Percentiles rank a stretch among this genome's conserved stretches.
Evolutionary conservation across 306 rosid species (phyloP).

Genomic region (Rubus idaeus): DNA sequence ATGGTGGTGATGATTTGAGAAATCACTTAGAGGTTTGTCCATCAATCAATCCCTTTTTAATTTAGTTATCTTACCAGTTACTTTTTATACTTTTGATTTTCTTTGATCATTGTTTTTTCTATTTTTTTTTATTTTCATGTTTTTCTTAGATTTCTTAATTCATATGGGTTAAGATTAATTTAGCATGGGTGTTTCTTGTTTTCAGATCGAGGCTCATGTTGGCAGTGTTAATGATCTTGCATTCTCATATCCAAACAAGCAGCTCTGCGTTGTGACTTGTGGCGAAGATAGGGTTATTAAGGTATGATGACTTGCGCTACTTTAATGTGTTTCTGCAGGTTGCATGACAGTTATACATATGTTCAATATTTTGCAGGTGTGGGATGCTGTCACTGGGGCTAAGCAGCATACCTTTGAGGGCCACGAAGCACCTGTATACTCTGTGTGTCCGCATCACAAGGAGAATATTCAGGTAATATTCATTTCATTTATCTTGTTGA

Average conservation of each 20-base stretch:
- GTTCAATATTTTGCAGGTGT: constrained; percentile 61
- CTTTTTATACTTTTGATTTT: constrained; percentile 1
- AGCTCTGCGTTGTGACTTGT: constrained; percentile 85
- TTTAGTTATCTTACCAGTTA: constrained; percentile 20
- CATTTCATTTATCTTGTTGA: constrained; percentile 4
- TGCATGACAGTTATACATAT: constrained; percentile 17
- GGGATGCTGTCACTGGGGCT: constrained; percentile 89
- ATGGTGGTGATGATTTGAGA: constrained; percentile 81
- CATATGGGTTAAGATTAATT: constrained; percentile 1
- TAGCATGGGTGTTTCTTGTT: constrained; percentile 1
- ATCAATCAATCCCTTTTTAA: constrained; percentile 15
- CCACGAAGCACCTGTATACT: constrained; percentile 90
- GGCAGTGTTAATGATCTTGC: constrained; percentile 99
- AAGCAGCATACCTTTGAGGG: constrained; percentile 86
- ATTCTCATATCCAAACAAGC: constrained; percentile 95
- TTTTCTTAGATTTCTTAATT: background rate
- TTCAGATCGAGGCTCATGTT: constrained; percentile 92
- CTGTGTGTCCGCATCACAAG: constrained; percentile 97
- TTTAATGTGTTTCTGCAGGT: constrained; percentile 22
- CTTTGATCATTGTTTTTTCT: background rate
- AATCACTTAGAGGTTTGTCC: constrained; percentile 89
- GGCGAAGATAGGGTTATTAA: constrained; percentile 97
- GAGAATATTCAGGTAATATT: constrained; percentile 84
- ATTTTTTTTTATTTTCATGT: background rate
- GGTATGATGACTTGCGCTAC: constrained; percentile 54